Base-by-base conservation (phyloP, 257 asterid species). In the Nicotiana knightiana region DNA sequence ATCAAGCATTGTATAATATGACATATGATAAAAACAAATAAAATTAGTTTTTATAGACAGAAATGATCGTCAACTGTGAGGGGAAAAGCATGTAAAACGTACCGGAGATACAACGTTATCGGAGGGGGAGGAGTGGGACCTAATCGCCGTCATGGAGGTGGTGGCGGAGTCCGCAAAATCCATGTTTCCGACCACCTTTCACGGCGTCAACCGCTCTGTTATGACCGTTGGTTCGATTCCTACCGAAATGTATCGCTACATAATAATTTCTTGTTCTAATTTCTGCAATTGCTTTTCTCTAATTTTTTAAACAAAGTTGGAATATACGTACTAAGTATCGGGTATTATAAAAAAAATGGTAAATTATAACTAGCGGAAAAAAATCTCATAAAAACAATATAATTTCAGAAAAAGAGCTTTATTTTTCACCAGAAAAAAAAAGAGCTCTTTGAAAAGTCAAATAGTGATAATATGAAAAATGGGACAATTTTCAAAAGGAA, bases 101-200 rank as follows among this genome's bases (percentile, higher is more conserved):
- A 85, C 88, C 86, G 76, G 84, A 35, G 82, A 73, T 76, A 71
- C 46, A 71, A 63, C 88, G 64, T 67, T 81, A 81, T 81, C 81
- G 12, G 77, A 12, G 64, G 85, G 24, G 70, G 88, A 65, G 57
- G 83, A 21, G 66, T 9, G 26, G 30, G 76, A 33, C 32, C 17
- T 58, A 12, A 61, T 58, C 39, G 55, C 76, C 55, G 55, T 67
- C 76, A 4, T n/a, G 6, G 77, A 39, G 39, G 62, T 0, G 63
- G 46, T 51, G 80, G 63, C 46, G 80, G 63, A 51, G 64, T 75
- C 62, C 8, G 24, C 61, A 73, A 79, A 81, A 71, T 85, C 90
- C 90, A 87, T 87, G 21, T 1, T 51, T 73, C 51, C 61, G 76
- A 77, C 83, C 61, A 65, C 83, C 67, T 18, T 51, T 80, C 82